Base-by-base conservation (phyloP, 768 basidiomycete species). In the Pulveroboletus sp. region DNA sequence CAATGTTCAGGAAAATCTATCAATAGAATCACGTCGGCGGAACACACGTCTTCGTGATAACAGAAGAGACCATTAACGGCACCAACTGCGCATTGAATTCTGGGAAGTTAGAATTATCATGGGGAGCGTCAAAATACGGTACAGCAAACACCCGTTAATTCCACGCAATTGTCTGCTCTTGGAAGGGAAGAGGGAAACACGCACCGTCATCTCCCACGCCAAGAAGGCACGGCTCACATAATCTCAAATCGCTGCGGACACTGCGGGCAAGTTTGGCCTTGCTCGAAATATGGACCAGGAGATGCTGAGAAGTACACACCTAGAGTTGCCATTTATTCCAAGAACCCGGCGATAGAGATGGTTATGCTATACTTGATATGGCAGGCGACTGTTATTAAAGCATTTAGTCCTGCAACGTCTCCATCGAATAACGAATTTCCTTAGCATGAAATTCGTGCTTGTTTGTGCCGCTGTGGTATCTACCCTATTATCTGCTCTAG, bases 261-360 rank as follows among this genome's bases (percentile, higher is more conserved):
- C 35, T 41, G 24, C 47, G 59, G 51, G 43, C 6, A 54, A 35
- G 16, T 13, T 41, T 50, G 30, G 27, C 59, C 59, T 44, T 50
- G 46, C n/a, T 27, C 36, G 14, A 30, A 36, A 29, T 32, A 17
- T 43, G 36, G 8, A 6, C n/a, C 3, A 13, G 29, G 23, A 26
- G 39, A 24, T 34, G 10, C 16, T 31, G 29, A 43, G 26, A 29
- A 23, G 30, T 30, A 10, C 37, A 4, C 24, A 16, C 12, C 10
- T 40, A 29, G 13, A 14, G 12, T 29, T 32, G n/a, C 44, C 11
- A 20, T 5, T 11, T 24, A 11, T 13, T 13, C 26, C 12, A 19
- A 36, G 13, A 20, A 30, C 24, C 17, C 13, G 58, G 26, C 22
- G 32, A 27, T 36, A 35, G 32, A 22, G 26, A 29, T n/a, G 19